phyloP scores from a whole-genome alignment of 768 basidiomycete species.

The Collybia sp. region DNA sequence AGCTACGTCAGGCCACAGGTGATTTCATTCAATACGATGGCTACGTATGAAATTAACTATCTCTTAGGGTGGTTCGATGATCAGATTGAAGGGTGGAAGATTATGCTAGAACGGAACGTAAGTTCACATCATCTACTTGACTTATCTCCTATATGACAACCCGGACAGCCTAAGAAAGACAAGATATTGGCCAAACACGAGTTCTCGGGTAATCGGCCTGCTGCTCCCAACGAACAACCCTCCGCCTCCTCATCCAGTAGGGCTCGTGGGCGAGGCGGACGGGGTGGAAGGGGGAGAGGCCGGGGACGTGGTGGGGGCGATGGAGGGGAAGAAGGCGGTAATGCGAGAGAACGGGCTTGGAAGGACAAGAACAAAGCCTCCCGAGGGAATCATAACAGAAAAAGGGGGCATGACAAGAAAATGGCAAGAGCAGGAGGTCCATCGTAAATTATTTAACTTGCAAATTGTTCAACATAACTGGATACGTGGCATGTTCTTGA shows the following conservation, averaged over 20 bases:
- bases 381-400: constrained; percentile 67
- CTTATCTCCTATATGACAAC: background rate
- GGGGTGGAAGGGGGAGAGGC: constrained; percentile 30
- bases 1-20: constrained; percentile 70
- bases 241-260: background rate
- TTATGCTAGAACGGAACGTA: constrained; percentile 88
- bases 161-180: constrained; percentile 65
- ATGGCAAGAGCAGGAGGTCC: constrained; percentile 57
- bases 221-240: constrained; percentile 3
- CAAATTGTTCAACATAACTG: too few relatives aligned
- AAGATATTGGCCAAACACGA: constrained; percentile 73
- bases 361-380: constrained; percentile 79
- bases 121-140: background rate
- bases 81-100: constrained; percentile 90
- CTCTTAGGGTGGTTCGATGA: constrained; percentile 67
- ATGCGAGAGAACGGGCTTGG: constrained; percentile 56
- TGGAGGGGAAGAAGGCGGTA: constrained; percentile 30
- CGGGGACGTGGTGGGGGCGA: constrained; percentile 29
- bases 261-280: constrained; percentile 21
- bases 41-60: background rate
- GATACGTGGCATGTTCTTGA: too few relatives aligned
- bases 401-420: constrained; percentile 87
- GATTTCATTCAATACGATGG: constrained; percentile 6
- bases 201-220: constrained; percentile 60
- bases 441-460: constrained; percentile 6